Evolutionary conservation across 1,139 yeast genomes (phyloP), one percentile per base, ranked within the genome.

Genomic region (Kluyveromyces marxianus): DNA sequence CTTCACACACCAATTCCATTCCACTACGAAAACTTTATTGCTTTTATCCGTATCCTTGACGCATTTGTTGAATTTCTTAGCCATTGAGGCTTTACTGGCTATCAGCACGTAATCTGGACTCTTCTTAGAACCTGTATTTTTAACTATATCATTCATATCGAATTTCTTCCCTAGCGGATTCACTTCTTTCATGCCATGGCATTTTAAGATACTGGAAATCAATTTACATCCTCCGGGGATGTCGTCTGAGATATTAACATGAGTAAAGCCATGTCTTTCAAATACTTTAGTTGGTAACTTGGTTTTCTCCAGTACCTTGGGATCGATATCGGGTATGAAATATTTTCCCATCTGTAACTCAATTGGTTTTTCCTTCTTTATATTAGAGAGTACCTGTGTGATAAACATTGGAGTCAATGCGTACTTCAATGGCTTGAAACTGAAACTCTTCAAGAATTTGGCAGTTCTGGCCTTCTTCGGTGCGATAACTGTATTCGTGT

Each of bases 381-480:
- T 49, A 1, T 62, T 58, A 8, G 66, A 50, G 28, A 77, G 53
- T 0, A 77, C 68, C 39, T 74, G 77, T 3, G 53, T 50, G 2
- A 69, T 36, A 44, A 69, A 69, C 6, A 55, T 47, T 0, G 72
- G 69, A 2, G 55, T 50, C 7, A 69, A 43, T 2, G 65, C 62
- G 45, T 62, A 53, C 30, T 58, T 59, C 39, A 68, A 46, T 1
- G 64, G 63, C 41, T 61, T 57, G 29, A 55, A 59, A 44, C 69
- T 59, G 6, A 69, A 53, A 4, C 67, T 63, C 21, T 55, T 58
- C 33, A 92, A 70, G 58, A 90, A 90, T 65, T 92, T 92, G 49
- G 85, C 95, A 0, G 97, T 92, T 53, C 97, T 74, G 55, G 84
- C 64, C 8, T 83, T 73, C 50, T 80, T 79, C 1, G 97, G 96